These are phyloP conservation scores for Paspalum vaginatum DNA, from an alignment of 176 grass and related monocot genomes.

Conservation along the genomic window DNA sequence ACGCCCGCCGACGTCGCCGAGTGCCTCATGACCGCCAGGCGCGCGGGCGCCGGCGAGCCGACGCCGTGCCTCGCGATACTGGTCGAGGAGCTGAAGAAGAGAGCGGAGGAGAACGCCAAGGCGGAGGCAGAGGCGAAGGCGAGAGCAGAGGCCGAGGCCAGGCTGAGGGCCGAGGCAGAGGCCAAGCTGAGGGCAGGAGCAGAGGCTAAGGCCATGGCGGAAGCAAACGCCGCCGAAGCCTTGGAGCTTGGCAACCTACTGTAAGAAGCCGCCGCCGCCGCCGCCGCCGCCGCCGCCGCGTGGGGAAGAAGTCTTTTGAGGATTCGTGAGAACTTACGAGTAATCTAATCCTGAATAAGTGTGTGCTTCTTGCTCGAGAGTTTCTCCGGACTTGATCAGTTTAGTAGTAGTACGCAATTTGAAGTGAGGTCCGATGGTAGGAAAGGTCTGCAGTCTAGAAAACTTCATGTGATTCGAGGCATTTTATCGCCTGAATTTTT, in stretches of 20 bases:
- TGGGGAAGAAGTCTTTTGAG: too few relatives aligned
- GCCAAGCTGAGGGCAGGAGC: not conserved
- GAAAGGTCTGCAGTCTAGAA: too few relatives aligned
- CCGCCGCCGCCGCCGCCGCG: too few relatives aligned
- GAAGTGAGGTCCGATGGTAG: too few relatives aligned
- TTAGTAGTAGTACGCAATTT: too few relatives aligned
- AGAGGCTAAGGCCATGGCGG: not conserved
- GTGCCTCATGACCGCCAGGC: slow-evolving; percentile 33
- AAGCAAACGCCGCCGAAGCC: too few relatives aligned
- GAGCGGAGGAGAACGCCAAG: not conserved
- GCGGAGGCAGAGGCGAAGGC: not conserved
- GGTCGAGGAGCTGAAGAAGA: slow-evolving; percentile 12
- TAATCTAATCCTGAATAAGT: too few relatives aligned
- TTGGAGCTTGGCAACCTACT: not conserved
- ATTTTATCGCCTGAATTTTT: too few relatives aligned
- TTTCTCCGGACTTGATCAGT: too few relatives aligned
- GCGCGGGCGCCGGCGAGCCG: not conserved
- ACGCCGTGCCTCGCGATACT: not conserved
- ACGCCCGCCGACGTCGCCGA: slow-evolving; percentile 54
- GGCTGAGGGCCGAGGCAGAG: not conserved
- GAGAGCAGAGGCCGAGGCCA: not conserved
- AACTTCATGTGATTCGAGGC: too few relatives aligned
- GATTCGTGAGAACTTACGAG: too few relatives aligned
- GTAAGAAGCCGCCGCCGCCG: not conserved
- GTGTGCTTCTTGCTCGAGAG: too few relatives aligned